Conservation (phyloP, 495 filamentous ascomycete species). For the Daldinia caldariorum region DNA sequence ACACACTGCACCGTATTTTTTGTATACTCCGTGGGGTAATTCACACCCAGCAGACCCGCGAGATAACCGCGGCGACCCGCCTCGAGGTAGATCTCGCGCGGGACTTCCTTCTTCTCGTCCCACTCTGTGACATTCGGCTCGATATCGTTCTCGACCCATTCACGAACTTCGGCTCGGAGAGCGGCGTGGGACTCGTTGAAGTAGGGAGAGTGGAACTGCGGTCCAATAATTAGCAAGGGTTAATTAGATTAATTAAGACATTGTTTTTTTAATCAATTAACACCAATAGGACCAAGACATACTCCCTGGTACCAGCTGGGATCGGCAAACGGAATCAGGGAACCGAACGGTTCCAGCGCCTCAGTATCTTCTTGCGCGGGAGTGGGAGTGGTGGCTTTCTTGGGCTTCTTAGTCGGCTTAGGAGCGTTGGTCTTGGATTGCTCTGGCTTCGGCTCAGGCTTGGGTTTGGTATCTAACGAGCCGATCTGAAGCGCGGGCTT, state of each 20-base stretch:
- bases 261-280: background rate
- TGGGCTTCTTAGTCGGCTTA: conserved; percentile 63
- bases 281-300: conserved; percentile 28
- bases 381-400: conserved; percentile 58
- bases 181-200: conserved; percentile 92
- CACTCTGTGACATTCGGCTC: conserved; percentile 94
- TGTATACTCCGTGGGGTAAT: conserved; percentile 79
- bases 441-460: conserved; percentile 51
- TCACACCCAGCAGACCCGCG: conserved; percentile 83
- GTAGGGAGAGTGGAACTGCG: conserved; percentile 94
- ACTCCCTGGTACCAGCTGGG: conserved; percentile 97
- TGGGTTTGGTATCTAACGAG: conserved; percentile 87
- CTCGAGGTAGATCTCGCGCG: conserved; percentile 88
- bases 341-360: conserved; percentile 83
- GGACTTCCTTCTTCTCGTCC: conserved; percentile 93
- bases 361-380: conserved; percentile 66
- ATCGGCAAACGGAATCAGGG: conserved; percentile 89
- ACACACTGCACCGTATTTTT: conserved; percentile 78
- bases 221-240: conserved; percentile 13
- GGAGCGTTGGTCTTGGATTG: conserved; percentile 63
- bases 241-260: background rate
- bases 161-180: conserved; percentile 86
- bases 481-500: conserved; percentile 87
- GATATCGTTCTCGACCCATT: conserved; percentile 90
- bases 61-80: conserved; percentile 94